Percentiles rank a stretch among this genome's conserved stretches.
Conservation (phyloP, 192 early-diverging fungal species). For the Coemansia sp. region DNA sequence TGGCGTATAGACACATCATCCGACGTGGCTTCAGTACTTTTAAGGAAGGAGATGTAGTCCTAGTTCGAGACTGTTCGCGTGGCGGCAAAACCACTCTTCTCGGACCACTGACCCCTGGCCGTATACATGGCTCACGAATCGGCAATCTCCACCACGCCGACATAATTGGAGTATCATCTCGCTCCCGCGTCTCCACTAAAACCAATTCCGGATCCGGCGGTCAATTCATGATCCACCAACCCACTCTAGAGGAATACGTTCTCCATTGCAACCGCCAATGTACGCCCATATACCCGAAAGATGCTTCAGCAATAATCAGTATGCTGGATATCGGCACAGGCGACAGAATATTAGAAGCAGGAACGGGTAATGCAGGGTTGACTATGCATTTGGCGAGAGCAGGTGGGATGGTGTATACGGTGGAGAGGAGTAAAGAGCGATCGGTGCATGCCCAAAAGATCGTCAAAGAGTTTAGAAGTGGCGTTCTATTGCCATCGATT, state of each 20-base stretch:
- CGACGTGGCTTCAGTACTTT: conserved; percentile 6
- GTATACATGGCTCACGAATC: conserved; percentile 7
- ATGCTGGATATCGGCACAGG: conserved; percentile 60
- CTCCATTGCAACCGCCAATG: conserved; percentile 20
- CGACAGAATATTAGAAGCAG: conserved; percentile 63
- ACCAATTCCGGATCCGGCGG: conserved; percentile 4
- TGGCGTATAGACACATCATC: background rate
- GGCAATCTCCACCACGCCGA: conserved; percentile 20
- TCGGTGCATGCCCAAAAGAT: conserved; percentile 53
- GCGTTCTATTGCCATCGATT: conserved; percentile 45
- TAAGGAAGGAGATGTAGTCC: conserved; percentile 36
- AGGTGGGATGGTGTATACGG: conserved; percentile 52
- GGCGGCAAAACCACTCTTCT: conserved; percentile 24
- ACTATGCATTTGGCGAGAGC: conserved; percentile 63
- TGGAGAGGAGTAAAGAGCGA: conserved; percentile 53
- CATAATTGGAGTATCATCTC: conserved; percentile 29
- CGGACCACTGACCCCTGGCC: conserved; percentile 10
- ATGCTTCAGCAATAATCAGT: conserved; percentile 51
- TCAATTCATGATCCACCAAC: conserved; percentile 35
- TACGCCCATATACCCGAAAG: conserved; percentile 69
- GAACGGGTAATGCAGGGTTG: conserved; percentile 67
- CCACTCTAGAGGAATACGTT: conserved; percentile 38
- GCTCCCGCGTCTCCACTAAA: conserved; percentile 13
- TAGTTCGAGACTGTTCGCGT: conserved; percentile 23
- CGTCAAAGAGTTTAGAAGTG: conserved; percentile 54